Evolutionary conservation across 441 rosid species (phyloP), one percentile per base, ranked within the genome.

Genomic region (Brassica balearica): DNA sequence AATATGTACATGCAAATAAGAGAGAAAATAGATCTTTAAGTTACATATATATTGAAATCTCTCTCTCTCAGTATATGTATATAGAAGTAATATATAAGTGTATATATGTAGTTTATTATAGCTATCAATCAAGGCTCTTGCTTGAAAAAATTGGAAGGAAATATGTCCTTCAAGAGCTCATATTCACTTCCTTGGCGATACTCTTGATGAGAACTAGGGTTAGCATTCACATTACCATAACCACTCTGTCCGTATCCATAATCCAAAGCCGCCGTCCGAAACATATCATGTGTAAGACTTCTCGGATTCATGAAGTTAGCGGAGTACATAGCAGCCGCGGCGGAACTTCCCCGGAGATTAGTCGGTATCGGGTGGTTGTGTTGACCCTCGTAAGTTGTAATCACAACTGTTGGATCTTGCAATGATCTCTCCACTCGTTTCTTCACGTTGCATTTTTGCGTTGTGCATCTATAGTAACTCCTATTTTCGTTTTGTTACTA

Each of bases 391-490:
- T 94, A 94, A 8, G 98, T 94, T 15, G 98, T 94, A 76, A 92
- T 83, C 55, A 94, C 95, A 25, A 84, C 82, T 4, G 92, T 74
- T 17, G 95, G 95, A 80, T 94, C 98, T 66, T 92, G 87, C 58
- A 75, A 90, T 8, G 98, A 94, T 82, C 97, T 92, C 77, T 94
- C 98, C 9, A 94, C 92, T 0, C 93, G 85, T 69, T 94, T 94
- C 92, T 94, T 94, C 56, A 94, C 97, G 0, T 73, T 85, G 83
- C 97, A 94, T 72, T 83, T 88, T 75, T 87, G 92, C 23, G 81
- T 91, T 2, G 98, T 94, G 88, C 98, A 94, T 72, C 97, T 81
- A 76, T 94, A 92, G 78, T 94, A 94, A 69, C 97, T 94, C 80
- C 98, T 94, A 43, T 68, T 8, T 29, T 14, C 15, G 72, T 65